phyloP scores from a whole-genome alignment of 345 rosid genomes.

The Cardamine occulta region DNA sequence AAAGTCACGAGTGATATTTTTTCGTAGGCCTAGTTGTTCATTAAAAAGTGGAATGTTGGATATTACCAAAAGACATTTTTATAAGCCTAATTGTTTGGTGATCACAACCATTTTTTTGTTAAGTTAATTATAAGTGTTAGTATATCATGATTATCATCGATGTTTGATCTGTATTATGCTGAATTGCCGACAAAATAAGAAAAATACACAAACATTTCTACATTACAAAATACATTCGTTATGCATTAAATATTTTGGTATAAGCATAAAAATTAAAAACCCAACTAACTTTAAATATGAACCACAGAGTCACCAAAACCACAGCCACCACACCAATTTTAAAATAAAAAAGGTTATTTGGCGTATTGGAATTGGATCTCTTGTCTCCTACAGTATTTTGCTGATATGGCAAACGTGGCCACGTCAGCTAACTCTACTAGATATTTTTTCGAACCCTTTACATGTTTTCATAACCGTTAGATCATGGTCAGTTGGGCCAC shows the following conservation, averaged over 20 bases:
- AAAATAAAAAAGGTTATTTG: constrained; percentile 17
- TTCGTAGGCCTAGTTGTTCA: neutral
- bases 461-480: constrained; percentile 39
- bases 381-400: constrained; percentile 23
- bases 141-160: neutral
- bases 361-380: constrained; percentile 38
- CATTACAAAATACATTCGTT: neutral
- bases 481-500: constrained; percentile 35
- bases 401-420: constrained; percentile 59
- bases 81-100: neutral
- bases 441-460: constrained; percentile 46
- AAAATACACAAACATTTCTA: neutral
- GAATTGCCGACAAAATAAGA: neutral
- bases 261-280: constrained; percentile 1
- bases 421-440: constrained; percentile 46
- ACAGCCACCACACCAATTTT: constrained; percentile 31
- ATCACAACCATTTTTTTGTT: neutral
- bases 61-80: neutral
- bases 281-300: constrained; percentile 42
- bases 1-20: constrained; percentile 29
- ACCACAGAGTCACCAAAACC: constrained; percentile 32
- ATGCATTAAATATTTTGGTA: neutral
- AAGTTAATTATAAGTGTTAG: neutral
- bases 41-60: neutral
- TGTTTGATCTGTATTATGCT: neutral